Evolutionary conservation across 1,139 yeast species (phyloP), one percentile per base, ranked within the genome.

Genomic region (Kodamaea sp.): DNA sequence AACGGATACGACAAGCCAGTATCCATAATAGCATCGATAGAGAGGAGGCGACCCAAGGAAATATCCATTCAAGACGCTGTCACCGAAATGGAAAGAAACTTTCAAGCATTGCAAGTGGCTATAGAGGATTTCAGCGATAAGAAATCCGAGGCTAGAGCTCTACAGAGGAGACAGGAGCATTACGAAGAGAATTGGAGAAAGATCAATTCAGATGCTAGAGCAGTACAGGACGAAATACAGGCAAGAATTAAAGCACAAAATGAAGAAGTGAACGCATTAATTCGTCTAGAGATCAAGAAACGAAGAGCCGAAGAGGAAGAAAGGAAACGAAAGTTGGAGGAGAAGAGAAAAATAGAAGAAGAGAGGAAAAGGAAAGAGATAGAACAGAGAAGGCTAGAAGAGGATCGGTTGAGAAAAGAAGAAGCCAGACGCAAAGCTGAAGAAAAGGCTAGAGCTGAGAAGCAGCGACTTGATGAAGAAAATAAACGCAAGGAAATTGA

Each of bases 381-480:
- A 22, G 43, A 34, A 7, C 38, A 42, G 31, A 42, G 37, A 27
- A 29, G 23, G 25, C 28, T 18, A 22, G 42, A 37, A 24, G 29
- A 37, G 35, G 31, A 39, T 31, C 33, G 41, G 28, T 24, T 22
- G 33, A 32, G 29, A 11, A 27, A 34, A 25, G 22, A 28, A 12
- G 38, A 37, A 32, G 43, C 43, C 28, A 35, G 38, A 29, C 24
- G 28, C 16, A 25, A 31, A 25, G 42, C 43, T 28, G 39, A 38
- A 29, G 34, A 35, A 13, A 27, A 29, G 14, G 21, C 21, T 7
- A 7, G 6, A 9, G 21, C 21, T 18, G 26, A 38, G 31, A 29
- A 31, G 19, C 29, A 36, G 28, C 41, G 43, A 29, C 36, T 37
- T 24, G 37, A 36, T 10, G 29, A 47, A 38, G 41, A 42, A 39